These are phyloP conservation scores for Plantago major DNA, from an alignment of 257 asterid genomes.

Conservation along the genomic window DNA sequence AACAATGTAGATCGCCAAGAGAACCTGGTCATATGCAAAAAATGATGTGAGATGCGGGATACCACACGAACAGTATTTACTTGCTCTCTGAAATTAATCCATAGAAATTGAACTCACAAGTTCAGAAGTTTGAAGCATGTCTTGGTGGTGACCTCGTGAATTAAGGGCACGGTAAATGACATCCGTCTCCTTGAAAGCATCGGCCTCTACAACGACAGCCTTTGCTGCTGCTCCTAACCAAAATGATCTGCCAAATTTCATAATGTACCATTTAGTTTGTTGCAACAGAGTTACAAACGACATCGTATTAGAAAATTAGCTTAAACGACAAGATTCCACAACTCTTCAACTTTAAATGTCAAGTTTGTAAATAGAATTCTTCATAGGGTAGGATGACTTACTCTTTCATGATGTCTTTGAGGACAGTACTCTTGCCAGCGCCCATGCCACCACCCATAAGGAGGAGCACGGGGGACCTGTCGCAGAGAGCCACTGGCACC, in stretches of 20 bases:
- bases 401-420: constrained; percentile 87
- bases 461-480: constrained; percentile 83
- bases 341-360: background rate
- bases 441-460: constrained; percentile 99
- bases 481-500: constrained; percentile 69
- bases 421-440: constrained; percentile 98
- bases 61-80: no score
- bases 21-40: no score
- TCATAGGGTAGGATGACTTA: constrained; percentile 15
- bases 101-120: constrained; percentile 25
- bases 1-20: no score
- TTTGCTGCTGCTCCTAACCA: constrained; percentile 75
- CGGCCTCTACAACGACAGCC: constrained; percentile 92
- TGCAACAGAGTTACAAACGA: no score
- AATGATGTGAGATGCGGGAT: no score
- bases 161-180: constrained; percentile 81
- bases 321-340: background rate
- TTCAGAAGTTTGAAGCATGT: constrained; percentile 97
- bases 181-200: constrained; percentile 92
- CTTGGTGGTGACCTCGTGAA: constrained; percentile 77
- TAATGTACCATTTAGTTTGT: background rate
- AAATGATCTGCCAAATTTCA: constrained; percentile 49
- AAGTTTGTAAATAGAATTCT: background rate
- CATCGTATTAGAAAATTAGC: no score
- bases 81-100: background rate